These are phyloP conservation scores for Diplodia seriata DNA, from an alignment of 2,329 filamentous ascomycete genomes.

Conservation along the genomic window DNA sequence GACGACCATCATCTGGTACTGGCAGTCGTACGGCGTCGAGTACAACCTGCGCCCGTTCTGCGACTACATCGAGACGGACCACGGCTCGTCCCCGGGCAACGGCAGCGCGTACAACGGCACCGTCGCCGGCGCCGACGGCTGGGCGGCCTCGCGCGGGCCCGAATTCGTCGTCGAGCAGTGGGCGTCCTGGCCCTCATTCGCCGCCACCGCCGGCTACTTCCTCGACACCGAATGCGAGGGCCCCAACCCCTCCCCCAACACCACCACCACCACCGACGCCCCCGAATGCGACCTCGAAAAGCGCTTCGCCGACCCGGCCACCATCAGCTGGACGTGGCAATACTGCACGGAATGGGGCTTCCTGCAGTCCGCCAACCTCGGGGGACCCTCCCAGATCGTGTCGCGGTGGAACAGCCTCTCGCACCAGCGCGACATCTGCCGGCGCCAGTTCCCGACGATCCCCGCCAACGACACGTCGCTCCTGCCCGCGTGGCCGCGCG, in stretches of 20 bases:
- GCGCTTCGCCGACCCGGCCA: slow-evolving; percentile 7
- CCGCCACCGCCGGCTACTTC: not conserved
- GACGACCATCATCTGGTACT: slow-evolving; percentile 49
- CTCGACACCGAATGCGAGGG: slow-evolving; percentile 22
- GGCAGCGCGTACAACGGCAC: slow-evolving; percentile 32
- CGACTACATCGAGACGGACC: slow-evolving; percentile 54
- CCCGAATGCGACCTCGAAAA: slow-evolving; percentile 22
- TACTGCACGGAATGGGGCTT: slow-evolving; percentile 62
- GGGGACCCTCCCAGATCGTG: slow-evolving; percentile 55
- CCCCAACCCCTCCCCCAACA: slow-evolving; percentile 37
- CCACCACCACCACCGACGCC: slow-evolving; percentile 20
- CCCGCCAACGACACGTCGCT: slow-evolving; percentile 47
- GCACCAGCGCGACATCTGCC: slow-evolving; percentile 55
- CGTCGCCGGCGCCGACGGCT: slow-evolving; percentile 49
- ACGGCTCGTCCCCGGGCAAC: slow-evolving; percentile 39
- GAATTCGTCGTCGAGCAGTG: slow-evolving; percentile 53
- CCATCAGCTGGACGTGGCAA: slow-evolving; percentile 59
- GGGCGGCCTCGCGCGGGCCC: slow-evolving; percentile 50
- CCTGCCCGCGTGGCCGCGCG: slow-evolving; percentile 49
- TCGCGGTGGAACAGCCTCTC: slow-evolving; percentile 56
- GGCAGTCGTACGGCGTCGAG: slow-evolving; percentile 54
- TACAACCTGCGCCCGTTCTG: slow-evolving; percentile 55
- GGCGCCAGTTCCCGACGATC: slow-evolving; percentile 55
- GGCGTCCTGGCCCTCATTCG: slow-evolving; percentile 44
- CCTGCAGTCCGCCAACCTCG: slow-evolving; percentile 58